Percentiles rank a stretch among this genome's conserved stretches.
These are phyloP conservation scores for Globisporangium viniferum DNA, from an alignment of 352 stramenopile genomes.

Conservation along the genomic window DNA sequence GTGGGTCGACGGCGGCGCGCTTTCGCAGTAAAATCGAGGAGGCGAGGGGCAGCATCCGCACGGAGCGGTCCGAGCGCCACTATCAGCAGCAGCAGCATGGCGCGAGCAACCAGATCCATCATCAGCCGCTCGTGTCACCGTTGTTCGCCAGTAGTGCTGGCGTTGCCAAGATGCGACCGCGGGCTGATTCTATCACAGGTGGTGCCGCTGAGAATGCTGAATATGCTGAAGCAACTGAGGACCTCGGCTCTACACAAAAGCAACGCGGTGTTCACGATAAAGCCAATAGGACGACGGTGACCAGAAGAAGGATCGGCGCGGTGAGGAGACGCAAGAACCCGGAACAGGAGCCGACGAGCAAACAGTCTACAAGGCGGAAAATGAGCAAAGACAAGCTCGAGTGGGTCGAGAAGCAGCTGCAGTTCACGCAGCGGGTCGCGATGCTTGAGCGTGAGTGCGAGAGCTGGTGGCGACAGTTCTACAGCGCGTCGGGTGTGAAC, in stretches of 20 bases:
- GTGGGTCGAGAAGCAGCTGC: conserved; percentile 66
- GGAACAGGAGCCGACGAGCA: neutral
- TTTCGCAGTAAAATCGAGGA: conserved; percentile 38
- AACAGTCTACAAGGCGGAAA: conserved; percentile 11
- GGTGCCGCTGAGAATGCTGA: neutral
- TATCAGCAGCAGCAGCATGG: conserved; percentile 1
- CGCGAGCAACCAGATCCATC: neutral
- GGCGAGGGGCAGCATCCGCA: conserved; percentile 44
- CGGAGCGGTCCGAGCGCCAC: conserved; percentile 33
- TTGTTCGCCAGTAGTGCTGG: conserved; percentile 7
- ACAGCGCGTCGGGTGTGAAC: conserved; percentile 25
- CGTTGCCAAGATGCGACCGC: neutral
- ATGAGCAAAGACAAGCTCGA: conserved; percentile 41
- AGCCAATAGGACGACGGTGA: neutral
- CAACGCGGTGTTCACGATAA: neutral
- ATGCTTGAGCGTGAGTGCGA: conserved; percentile 56
- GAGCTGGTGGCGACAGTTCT: conserved; percentile 49
- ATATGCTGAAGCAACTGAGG: neutral
- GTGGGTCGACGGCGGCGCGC: conserved; percentile 21
- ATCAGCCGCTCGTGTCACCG: conserved; percentile 15
- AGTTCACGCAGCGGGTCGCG: conserved; percentile 34
- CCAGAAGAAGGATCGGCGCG: conserved; percentile 8
- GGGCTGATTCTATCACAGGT: neutral
- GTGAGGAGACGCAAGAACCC: conserved; percentile 28
- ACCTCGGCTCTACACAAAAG: neutral